Conservation (phyloP, 106 monocot species). For the Dendrobium catenatum region DNA sequence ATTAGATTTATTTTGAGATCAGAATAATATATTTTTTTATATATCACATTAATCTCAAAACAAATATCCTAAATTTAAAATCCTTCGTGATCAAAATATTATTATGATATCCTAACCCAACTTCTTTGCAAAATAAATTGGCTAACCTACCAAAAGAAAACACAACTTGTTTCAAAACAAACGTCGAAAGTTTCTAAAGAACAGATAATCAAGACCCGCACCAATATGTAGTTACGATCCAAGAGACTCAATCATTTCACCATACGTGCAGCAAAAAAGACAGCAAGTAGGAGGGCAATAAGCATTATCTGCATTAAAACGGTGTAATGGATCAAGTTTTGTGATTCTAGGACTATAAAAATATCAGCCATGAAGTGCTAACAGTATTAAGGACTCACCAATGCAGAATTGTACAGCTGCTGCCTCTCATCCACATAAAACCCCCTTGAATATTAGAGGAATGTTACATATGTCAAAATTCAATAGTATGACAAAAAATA, state of each 20-base stretch:
- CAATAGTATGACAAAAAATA: not conserved
- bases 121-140: too few species aligned
- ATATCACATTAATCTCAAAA: too few species aligned
- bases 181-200: too few species aligned
- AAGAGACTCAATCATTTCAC: conserved; percentile 6
- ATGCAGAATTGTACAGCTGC: conserved; percentile 4
- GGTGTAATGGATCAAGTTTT: not conserved
- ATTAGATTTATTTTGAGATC: too few species aligned
- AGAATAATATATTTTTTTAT: too few species aligned
- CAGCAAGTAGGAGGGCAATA: conserved; percentile 21
- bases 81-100: too few species aligned
- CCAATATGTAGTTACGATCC: too few species aligned
- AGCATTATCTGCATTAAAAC: conserved; percentile 24
- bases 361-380: not conserved
- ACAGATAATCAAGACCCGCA: too few species aligned
- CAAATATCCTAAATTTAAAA: too few species aligned
- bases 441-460: conserved; percentile 8
- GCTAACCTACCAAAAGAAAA: too few species aligned
- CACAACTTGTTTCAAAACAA: too few species aligned
- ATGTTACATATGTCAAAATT: not conserved
- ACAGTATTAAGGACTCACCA: conserved; percentile 31
- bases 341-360: not conserved
- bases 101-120: too few species aligned
- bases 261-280: conserved; percentile 20
- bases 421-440: conserved; percentile 19